Evolutionary conservation across 805 yeast genomes (phyloP), one percentile per base, ranked within the genome.

Genomic region (Yarrowia sp.): DNA sequence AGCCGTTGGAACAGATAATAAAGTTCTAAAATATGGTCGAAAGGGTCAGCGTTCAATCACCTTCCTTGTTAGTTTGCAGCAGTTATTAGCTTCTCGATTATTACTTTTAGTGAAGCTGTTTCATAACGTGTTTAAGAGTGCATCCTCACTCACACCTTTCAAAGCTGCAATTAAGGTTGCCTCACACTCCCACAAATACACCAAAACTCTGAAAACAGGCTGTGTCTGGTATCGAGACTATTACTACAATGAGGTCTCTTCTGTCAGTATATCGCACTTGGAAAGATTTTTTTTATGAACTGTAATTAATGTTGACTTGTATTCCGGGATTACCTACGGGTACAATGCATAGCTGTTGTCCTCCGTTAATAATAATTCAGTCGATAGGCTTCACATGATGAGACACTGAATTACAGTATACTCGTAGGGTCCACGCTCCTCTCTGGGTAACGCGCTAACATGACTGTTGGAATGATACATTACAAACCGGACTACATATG

Each of bases 121-220:
- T 43, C 49, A 44, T 33, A 44, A 14, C 12, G 28, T 46, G 35
- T 21, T 28, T 17, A 28, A 22, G 22, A n/a, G 35, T 30, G n/a
- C n/a, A n/a, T 16, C 4, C 14, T 11, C 26, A 48, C 11, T 21
- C 38, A 36, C 54, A 48, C 38, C 19, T 43, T n/a, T 46, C 54
- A 12, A 22, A 30, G 26, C 9, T n/a, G 3, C 28, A 4, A 26
- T 10, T 48, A 48, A 21, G 17, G 54, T 48, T 48, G 17, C 2
- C 35, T 14, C 8, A 32, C 54, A 48, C 54, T 38, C 38, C 30
- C 30, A 48, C 54, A 48, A 36, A 48, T 38, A 48, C 54, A 38
- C 54, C 32, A 48, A 48, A 48, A 32, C 35, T 12, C 54, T 46
- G 52, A 36, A 38, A 30, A 30, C 26, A 22, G 54, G 54, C 54